These are phyloP conservation scores for Umbelopsis ramanniana DNA, from an alignment of 192 early-diverging fungal genomes.

Conservation along the genomic window DNA sequence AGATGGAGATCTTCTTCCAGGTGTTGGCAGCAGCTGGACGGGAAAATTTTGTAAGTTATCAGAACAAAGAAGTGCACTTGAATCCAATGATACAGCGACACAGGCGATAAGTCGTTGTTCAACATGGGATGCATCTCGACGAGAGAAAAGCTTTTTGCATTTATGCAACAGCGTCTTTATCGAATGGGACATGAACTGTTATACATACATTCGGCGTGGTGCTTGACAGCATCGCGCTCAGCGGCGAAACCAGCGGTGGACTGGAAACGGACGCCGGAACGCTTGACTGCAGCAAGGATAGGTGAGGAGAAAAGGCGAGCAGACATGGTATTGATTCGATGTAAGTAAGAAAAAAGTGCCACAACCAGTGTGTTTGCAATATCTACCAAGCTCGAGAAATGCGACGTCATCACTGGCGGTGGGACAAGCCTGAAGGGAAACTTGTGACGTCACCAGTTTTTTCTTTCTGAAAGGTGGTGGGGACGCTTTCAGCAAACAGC, in stretches of 20 bases:
- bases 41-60: background rate
- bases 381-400: background rate
- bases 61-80: background rate
- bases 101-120: no score
- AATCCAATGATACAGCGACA: background rate
- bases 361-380: conserved; percentile 20
- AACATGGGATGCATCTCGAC: background rate
- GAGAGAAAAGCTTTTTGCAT: background rate
- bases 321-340: conserved; percentile 27
- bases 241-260: conserved; percentile 25
- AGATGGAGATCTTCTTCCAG: conserved; percentile 46
- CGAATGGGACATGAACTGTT: background rate
- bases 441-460: conserved; percentile 17
- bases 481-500: conserved; percentile 1
- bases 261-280: conserved; percentile 37
- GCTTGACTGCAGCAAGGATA: conserved; percentile 27
- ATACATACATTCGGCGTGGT: conserved; percentile 40
- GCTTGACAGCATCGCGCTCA: conserved; percentile 41
- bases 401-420: background rate
- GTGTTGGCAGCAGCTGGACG: conserved; percentile 33
- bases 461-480: background rate
- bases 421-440: background rate
- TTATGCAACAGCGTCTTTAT: background rate
- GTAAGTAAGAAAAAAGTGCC: conserved; percentile 1
- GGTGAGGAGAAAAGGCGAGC: conserved; percentile 32